Evolutionary conservation across 768 basidiomycete species (phyloP).

Genomic region (Rhodotorula diobovata): DNA sequence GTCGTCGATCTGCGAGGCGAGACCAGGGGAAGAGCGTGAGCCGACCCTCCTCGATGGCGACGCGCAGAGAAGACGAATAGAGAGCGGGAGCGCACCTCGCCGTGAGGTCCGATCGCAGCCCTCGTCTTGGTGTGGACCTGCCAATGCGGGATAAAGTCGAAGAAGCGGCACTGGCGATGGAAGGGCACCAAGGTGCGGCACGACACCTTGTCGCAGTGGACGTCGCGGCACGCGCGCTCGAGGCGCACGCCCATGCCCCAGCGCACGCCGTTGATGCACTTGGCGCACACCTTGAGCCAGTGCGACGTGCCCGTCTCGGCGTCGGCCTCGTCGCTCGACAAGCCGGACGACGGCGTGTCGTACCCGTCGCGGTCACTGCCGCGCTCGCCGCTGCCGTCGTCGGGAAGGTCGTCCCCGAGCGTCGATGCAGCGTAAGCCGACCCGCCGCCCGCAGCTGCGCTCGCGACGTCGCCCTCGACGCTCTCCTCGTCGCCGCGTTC

Average conservation of each 20-base stretch:
- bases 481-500: not conserved
- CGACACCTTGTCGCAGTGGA: slow-evolving; percentile 53
- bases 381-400: slow-evolving; percentile 4
- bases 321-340: slow-evolving; percentile 8
- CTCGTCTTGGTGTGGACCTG: slow-evolving; percentile 51
- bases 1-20: slow-evolving; percentile 51
- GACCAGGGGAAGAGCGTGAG: slow-evolving; percentile 10
- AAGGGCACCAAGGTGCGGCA: slow-evolving; percentile 56
- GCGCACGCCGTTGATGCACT: slow-evolving; percentile 73
- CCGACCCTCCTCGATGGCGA: not conserved
- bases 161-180: slow-evolving; percentile 73
- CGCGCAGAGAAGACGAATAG: not conserved
- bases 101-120: slow-evolving; percentile 19
- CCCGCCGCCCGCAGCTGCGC: no score
- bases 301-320: slow-evolving; percentile 36
- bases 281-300: slow-evolving; percentile 70
- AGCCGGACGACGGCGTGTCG: no score
- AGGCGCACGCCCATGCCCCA: slow-evolving; percentile 79
- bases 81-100: slow-evolving; percentile 38
- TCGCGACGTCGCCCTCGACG: not conserved
- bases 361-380: not conserved
- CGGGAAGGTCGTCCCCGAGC: slow-evolving; percentile 2
- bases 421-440: slow-evolving; percentile 4
- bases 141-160: slow-evolving; percentile 72
- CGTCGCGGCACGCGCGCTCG: slow-evolving; percentile 70